These are phyloP conservation scores for Plasmodium inui DNA, from an alignment of 169 alveolate species.

Conservation along the genomic window DNA sequence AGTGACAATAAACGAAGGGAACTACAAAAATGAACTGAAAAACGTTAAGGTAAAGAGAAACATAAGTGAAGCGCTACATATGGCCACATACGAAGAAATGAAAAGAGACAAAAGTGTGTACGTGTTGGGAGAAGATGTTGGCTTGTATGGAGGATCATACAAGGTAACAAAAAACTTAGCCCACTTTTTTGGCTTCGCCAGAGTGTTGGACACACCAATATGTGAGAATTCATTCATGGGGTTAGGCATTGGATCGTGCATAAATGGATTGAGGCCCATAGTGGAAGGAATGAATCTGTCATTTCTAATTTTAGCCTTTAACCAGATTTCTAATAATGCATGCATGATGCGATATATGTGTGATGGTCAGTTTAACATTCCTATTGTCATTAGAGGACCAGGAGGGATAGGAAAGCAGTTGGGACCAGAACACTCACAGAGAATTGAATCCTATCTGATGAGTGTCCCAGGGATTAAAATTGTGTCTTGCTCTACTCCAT, in stretches of 20 bases:
- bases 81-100: conserved; percentile 94
- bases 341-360: conserved; percentile 91
- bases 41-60: conserved; percentile 85
- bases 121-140: conserved; percentile 95
- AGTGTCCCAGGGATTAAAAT: conserved; percentile 93
- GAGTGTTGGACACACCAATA: conserved; percentile 94
- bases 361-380: conserved; percentile 88
- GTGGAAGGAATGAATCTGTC: conserved; percentile 94
- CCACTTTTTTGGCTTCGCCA: conserved; percentile 86
- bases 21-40: conserved; percentile 63
- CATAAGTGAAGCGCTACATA: conserved; percentile 91
- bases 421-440: conserved; percentile 94
- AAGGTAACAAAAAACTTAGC: conserved; percentile 92
- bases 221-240: conserved; percentile 92
- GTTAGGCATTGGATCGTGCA: conserved; percentile 86
- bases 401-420: conserved; percentile 95
- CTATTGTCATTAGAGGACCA: conserved; percentile 94
- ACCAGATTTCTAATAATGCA: conserved; percentile 92
- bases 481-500: conserved; percentile 91
- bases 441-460: conserved; percentile 90
- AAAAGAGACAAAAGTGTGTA: conserved; percentile 91
- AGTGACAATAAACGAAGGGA: conserved; percentile 51
- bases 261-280: conserved; percentile 91
- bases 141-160: conserved; percentile 93
- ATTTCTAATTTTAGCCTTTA: conserved; percentile 92